Evolutionary conservation across 106 monocot genomes (phyloP).

Genomic region (Dioscorea dumetorum): DNA sequence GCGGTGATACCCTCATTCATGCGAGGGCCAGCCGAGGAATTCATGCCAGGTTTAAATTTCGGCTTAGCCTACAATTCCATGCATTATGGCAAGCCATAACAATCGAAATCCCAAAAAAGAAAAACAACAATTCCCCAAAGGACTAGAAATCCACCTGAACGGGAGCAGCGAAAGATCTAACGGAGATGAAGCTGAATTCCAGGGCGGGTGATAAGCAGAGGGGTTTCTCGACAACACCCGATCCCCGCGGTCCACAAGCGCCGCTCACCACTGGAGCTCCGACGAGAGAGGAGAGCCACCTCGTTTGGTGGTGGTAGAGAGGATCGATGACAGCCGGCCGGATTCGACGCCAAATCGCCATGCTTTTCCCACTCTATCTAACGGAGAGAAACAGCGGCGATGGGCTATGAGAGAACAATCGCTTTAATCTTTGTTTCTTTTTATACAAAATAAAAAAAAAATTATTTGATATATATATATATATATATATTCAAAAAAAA

Average conservation of each 20-base stretch:
- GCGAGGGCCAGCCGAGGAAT: conserved; percentile 13
- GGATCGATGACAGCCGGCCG: background rate
- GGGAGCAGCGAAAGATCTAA: conserved; percentile 34
- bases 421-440: no score
- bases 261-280: no score
- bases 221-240: no score
- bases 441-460: no score
- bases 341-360: conserved; percentile 16
- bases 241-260: no score
- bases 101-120: background rate
- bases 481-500: no score
- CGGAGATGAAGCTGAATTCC: conserved; percentile 1
- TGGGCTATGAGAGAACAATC: no score
- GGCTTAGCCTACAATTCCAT: conserved; percentile 10
- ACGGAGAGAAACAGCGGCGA: background rate
- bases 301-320: conserved; percentile 7
- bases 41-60: conserved; percentile 7
- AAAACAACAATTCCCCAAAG: background rate
- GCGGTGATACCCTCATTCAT: conserved; percentile 27
- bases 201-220: no score
- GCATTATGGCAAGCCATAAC: background rate
- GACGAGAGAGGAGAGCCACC: background rate
- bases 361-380: background rate
- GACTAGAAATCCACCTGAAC: conserved; percentile 17
- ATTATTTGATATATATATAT: no score